Percentiles rank a stretch among this genome's conserved stretches.
Conservation (phyloP, 257 asterid species). For the Solanum sitiens region DNA sequence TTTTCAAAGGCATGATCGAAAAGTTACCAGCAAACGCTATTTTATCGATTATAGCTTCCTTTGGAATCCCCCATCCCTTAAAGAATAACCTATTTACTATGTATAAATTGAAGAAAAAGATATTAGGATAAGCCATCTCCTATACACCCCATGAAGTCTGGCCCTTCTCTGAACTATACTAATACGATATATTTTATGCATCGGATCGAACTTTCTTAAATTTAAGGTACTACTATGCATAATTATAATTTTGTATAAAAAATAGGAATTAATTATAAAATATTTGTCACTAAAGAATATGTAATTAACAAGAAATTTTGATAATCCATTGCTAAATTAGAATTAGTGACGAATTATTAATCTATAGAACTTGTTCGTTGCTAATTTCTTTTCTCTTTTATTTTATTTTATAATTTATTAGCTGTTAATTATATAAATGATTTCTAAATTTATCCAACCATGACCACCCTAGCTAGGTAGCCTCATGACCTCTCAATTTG, state of each 20-base stretch:
- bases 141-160: not conserved
- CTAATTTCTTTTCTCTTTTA: too few relatives aligned
- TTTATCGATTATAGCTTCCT: not conserved
- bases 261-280: not conserved
- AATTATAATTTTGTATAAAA: not conserved
- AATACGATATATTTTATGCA: too few relatives aligned
- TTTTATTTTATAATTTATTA: not conserved
- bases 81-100: not conserved
- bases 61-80: not conserved
- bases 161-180: not conserved
- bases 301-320: not conserved
- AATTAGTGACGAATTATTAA: not conserved
- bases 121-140: not conserved
- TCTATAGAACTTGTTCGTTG: not conserved
- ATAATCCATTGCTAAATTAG: not conserved
- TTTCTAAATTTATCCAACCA: not conserved
- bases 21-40: fast-evolving
- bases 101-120: not conserved
- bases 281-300: not conserved
- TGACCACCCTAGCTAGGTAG: not conserved
- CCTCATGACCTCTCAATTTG: not conserved
- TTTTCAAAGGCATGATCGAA: not conserved
- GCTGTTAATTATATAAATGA: not conserved
- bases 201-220: too few relatives aligned
- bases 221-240: too few relatives aligned